phyloP scores from a whole-genome alignment of 176 grass and related monocot genomes.

The Ampelocalamus luodianensis region DNA sequence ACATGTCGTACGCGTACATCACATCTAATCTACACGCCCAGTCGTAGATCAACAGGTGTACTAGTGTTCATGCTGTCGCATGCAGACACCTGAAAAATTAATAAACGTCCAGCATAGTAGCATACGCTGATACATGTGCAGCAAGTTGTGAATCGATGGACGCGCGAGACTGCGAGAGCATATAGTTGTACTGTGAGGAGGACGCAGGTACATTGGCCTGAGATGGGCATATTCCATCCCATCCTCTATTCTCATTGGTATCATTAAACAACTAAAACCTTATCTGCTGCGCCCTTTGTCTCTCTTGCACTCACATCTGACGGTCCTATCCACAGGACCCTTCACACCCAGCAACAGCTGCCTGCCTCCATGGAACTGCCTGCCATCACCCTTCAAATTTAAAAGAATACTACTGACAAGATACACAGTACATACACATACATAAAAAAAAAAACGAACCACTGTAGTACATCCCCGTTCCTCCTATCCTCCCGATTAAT shows the following conservation, averaged over 20 bases:
- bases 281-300: slow-evolving; percentile 22
- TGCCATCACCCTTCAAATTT: slow-evolving; percentile 29
- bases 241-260: slow-evolving; percentile 25
- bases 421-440: background rate
- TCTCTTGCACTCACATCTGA: background rate
- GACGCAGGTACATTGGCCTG: background rate
- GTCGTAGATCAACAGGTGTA: background rate
- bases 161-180: background rate
- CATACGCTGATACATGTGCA: background rate
- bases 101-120: background rate
- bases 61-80: background rate
- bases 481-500: background rate
- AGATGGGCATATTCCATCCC: slow-evolving; percentile 35
- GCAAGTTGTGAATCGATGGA: background rate
- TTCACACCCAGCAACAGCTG: slow-evolving; percentile 12
- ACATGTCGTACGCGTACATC: too few species aligned
- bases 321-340: background rate
- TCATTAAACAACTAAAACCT: slow-evolving; percentile 23
- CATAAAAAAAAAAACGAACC: background rate
- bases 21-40: background rate
- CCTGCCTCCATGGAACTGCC: background rate
- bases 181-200: background rate
- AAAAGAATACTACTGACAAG: background rate
- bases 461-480: background rate
- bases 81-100: background rate